phyloP scores from a whole-genome alignment of 257 asterid genomes.

The Haberlea rhodopensis region DNA sequence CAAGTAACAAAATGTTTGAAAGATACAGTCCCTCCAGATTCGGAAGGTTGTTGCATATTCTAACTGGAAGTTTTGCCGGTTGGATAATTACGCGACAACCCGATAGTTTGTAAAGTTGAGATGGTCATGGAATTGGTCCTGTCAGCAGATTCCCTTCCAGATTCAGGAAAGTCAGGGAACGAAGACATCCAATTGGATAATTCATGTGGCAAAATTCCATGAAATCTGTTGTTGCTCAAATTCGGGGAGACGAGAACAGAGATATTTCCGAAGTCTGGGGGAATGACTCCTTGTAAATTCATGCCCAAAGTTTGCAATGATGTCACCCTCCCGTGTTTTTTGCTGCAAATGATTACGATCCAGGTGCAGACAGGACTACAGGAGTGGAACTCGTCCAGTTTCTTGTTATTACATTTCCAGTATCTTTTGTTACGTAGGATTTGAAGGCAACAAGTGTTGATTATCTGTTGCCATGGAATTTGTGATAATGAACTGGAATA shows the following conservation, averaged over 20 bases:
- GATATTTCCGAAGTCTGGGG: constrained; percentile 34
- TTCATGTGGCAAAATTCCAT: constrained; percentile 28
- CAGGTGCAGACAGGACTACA: constrained; percentile 34
- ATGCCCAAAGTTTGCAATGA: constrained; percentile 22
- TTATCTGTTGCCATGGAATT: constrained; percentile 24
- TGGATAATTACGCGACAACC: constrained; percentile 11
- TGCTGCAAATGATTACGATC: constrained; percentile 31
- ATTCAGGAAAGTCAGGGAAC: constrained; percentile 4
- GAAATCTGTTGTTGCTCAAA: constrained; percentile 27
- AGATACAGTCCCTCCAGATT: constrained; percentile 21
- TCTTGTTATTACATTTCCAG: no score
- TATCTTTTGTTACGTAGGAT: constrained; percentile 24
- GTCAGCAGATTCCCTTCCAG: constrained; percentile 20
- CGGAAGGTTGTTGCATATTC: constrained; percentile 24
- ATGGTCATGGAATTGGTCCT: constrained; percentile 26
- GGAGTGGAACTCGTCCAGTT: constrained; percentile 25
- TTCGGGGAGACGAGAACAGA: constrained; percentile 33
- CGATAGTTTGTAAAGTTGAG: constrained; percentile 22
- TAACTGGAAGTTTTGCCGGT: constrained; percentile 25
- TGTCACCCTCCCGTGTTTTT: constrained; percentile 29
- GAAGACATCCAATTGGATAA: constrained; percentile 19
- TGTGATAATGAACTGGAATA: no score
- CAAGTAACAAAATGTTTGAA: constrained; percentile 20
- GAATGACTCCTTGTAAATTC: constrained; percentile 29
- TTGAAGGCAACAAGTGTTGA: constrained; percentile 31